Evolutionary conservation across 2,329 filamentous ascomycete genomes (phyloP), one percentile per base, ranked within the genome.

Genomic region (Cyphellophora attinorum): DNA sequence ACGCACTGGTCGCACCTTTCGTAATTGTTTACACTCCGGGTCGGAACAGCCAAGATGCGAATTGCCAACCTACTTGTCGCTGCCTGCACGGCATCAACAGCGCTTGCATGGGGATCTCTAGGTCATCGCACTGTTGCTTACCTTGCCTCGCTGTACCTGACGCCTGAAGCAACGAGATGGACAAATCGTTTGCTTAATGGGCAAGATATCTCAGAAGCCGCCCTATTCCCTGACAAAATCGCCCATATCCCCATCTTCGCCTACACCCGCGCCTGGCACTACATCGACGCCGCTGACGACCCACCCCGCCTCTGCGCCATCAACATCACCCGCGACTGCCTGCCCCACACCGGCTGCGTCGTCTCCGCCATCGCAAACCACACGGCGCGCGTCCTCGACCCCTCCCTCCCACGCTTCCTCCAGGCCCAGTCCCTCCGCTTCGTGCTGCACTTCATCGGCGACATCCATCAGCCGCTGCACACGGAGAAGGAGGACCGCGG

Each of bases 401-500:
- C 49, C 54, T n/a, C 42, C 51, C 30, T 47, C 43, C 3, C 39
- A 29, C 28, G 35, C 37, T 14, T 37, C 64, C 21, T 44, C 50
- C 29, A 43, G 47, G 5, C 54, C 64, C 44, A 52, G 55, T 25
- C 57, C 59, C 38, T 73, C 13, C 60, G 62, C 37, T 72, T 67
- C 53, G 51, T 73, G 34, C 55, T 73, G 14, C 68, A 60, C 41
- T 70, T 72, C 48, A 59, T 91, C 8, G 73, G 84, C 37, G 85
- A 93, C 53, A 73, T 84, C 16, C 75, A 74, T 40, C 85, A 86
- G 51, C 82, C 81, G 0, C 62, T 93, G 31, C 72, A 74, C 46
- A 65, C 67, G 10, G 69, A 74, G 56, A 66, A 78, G 36, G 69
- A 79, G 5, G 64, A 67, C 2, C 60, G 67, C 14, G 81, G 81